phyloP scores from a whole-genome alignment of 495 filamentous ascomycete species.

The Aspergillus nanangensis region DNA sequence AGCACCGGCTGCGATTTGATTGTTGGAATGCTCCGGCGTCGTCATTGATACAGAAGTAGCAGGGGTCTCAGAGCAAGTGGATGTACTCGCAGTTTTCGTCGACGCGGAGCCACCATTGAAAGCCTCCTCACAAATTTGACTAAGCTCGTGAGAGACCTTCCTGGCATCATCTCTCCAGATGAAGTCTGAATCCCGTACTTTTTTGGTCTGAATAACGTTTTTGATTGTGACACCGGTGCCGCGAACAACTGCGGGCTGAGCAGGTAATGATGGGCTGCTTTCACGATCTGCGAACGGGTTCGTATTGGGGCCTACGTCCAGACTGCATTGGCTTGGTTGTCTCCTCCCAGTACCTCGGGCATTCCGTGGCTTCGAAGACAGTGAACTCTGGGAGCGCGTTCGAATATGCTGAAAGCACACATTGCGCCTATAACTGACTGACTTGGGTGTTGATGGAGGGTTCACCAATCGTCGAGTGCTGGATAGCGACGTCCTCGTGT shows the following conservation, averaged over 20 bases:
- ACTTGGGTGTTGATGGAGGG: conserved; percentile 44
- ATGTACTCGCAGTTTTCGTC: conserved; percentile 41
- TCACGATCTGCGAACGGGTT: conserved; percentile 16
- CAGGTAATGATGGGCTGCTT: conserved; percentile 35
- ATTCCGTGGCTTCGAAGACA: conserved; percentile 20
- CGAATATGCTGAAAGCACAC: conserved; percentile 72
- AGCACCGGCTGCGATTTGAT: conserved; percentile 7
- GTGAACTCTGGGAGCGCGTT: conserved; percentile 38
- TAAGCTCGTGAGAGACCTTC: conserved; percentile 62
- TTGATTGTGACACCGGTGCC: conserved; percentile 21
- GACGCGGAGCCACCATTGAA: conserved; percentile 70
- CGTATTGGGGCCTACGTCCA: conserved; percentile 18
- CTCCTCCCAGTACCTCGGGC: conserved; percentile 10
- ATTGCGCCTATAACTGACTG: conserved; percentile 63
- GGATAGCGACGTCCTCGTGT: conserved; percentile 30
- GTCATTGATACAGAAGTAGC: conserved; percentile 44
- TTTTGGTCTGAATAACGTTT: conserved; percentile 28
- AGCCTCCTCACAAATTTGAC: conserved; percentile 71
- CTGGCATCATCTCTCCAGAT: conserved; percentile 58
- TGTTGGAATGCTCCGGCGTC: conserved; percentile 21
- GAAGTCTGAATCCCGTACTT: conserved; percentile 37
- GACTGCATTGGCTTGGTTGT: conserved; percentile 26
- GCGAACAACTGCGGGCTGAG: conserved; percentile 37
- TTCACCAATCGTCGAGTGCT: conserved; percentile 60
- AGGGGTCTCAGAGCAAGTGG: conserved; percentile 46